Conservation (phyloP, 1,284 basidiomycete species). For the Cutaneotrichosporon spelunceum region DNA sequence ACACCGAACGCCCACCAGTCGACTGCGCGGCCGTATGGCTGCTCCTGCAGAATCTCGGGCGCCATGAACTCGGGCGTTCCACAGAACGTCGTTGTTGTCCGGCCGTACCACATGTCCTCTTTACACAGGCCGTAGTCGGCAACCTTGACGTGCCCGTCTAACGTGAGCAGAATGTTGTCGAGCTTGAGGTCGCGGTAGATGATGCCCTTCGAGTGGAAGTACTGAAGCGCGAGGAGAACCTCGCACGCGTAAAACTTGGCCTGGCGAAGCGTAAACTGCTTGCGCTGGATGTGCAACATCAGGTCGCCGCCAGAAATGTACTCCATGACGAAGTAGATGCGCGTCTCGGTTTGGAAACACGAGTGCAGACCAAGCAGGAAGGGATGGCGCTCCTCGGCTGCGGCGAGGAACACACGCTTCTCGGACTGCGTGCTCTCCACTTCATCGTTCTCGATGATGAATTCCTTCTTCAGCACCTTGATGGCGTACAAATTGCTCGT, state of each 20-base stretch:
- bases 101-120: slow-evolving; percentile 96
- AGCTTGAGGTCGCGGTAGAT: slow-evolving; percentile 93
- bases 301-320: slow-evolving; percentile 74
- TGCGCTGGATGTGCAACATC: slow-evolving; percentile 77
- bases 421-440: slow-evolving; percentile 99
- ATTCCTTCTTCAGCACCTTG: slow-evolving; percentile 99
- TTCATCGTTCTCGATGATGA: slow-evolving; percentile 99
- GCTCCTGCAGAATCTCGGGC: slow-evolving; percentile 97
- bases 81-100: slow-evolving; percentile 98
- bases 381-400: slow-evolving; percentile 92
- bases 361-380: slow-evolving; percentile 96
- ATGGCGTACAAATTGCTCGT: slow-evolving; percentile 90
- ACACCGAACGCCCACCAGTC: slow-evolving; percentile 99
- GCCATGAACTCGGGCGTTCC: slow-evolving; percentile 99
- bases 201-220: slow-evolving; percentile 97
- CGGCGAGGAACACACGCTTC: slow-evolving; percentile 95
- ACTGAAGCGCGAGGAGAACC: slow-evolving; percentile 91
- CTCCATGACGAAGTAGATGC: slow-evolving; percentile 82
- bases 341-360: slow-evolving; percentile 99
- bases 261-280: slow-evolving; percentile 73
- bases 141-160: slow-evolving; percentile 98
- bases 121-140: slow-evolving; percentile 99
- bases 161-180: slow-evolving; percentile 94
- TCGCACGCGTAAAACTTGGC: slow-evolving; percentile 99
- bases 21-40: slow-evolving; percentile 95